phyloP scores from a whole-genome alignment of 2,329 filamentous ascomycete species.

The Chaetoscypha palmicola region DNA sequence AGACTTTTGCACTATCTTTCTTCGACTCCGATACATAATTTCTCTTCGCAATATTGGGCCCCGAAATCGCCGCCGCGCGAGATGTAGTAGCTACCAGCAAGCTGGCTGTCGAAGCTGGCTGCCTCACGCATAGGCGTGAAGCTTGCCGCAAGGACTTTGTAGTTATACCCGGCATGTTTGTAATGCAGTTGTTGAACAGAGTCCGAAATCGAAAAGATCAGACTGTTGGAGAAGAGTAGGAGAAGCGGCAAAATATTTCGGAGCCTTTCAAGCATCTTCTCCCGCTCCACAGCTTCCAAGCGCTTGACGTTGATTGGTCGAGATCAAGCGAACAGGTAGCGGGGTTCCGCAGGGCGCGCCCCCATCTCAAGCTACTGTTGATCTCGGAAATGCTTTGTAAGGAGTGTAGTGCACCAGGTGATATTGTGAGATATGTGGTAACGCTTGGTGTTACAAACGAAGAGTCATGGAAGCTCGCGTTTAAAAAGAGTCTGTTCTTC shows the following conservation, averaged over 20 bases:
- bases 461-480: too few species aligned
- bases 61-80: slow-evolving; percentile 19
- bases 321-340: too few species aligned
- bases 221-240: slow-evolving; percentile 3
- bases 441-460: too few species aligned
- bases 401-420: too few species aligned
- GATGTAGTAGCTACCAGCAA: slow-evolving; percentile 22
- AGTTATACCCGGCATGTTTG: slow-evolving; percentile 27
- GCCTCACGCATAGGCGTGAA: slow-evolving; percentile 28
- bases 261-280: not conserved
- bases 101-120: slow-evolving; percentile 19
- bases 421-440: too few species aligned
- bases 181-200: slow-evolving; percentile 10
- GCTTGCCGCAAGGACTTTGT: slow-evolving; percentile 29
- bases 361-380: too few species aligned
- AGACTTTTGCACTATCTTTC: slow-evolving; percentile 72
- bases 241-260: slow-evolving; percentile 6
- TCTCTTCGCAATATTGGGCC: slow-evolving; percentile 37
- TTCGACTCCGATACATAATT: slow-evolving; percentile 81
- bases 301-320: too few species aligned
- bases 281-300: too few species aligned
- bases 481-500: too few species aligned
- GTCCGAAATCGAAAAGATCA: slow-evolving; percentile 12
- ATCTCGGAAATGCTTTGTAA: too few species aligned
- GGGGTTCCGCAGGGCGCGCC: too few species aligned